Conservation (phyloP, 2,329 filamentous ascomycete species). For the Lachnellula suecica region DNA sequence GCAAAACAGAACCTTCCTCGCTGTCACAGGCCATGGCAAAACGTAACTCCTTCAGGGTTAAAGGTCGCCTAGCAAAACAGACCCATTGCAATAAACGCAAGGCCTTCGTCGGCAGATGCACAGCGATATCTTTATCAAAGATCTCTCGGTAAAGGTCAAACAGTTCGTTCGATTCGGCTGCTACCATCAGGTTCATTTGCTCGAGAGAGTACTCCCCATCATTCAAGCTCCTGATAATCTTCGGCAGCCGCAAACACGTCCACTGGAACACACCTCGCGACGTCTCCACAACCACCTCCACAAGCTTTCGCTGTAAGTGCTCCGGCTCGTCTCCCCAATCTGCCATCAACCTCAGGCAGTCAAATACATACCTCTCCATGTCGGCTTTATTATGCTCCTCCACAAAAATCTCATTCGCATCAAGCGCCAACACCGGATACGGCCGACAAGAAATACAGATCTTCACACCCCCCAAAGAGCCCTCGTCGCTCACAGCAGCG, state of each 20-base stretch:
- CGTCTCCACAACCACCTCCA: constrained; percentile 6
- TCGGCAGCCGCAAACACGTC: constrained; percentile 15
- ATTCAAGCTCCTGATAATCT: constrained; percentile 13
- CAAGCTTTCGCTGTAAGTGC: not conserved
- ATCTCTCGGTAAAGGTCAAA: constrained; percentile 16
- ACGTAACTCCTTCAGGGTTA: constrained; percentile 20
- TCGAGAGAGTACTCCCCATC: constrained; percentile 12
- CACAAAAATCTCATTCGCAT: constrained; percentile 13
- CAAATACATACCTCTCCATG: constrained; percentile 13
- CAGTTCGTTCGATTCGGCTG: constrained; percentile 13
- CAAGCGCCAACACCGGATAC: constrained; percentile 10
- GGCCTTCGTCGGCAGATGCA: constrained; percentile 5
- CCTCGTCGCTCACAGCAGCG: not conserved
- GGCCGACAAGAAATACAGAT: constrained; percentile 21
- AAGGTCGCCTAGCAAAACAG: constrained; percentile 18
- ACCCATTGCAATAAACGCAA: constrained; percentile 26
- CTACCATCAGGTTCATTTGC: not conserved
- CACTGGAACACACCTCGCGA: constrained; percentile 22
- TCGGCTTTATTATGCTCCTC: constrained; percentile 22
- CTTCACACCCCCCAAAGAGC: constrained; percentile 1
- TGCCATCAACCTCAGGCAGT: not conserved
- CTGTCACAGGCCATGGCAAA: constrained; percentile 18
- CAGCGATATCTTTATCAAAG: constrained; percentile 9
- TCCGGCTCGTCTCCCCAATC: not conserved
- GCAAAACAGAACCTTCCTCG: not conserved